Percentiles rank a stretch among this genome's conserved stretches.
Conservation (phyloP, 176 grass and related monocot species). For the Oryza rufipogon region DNA sequence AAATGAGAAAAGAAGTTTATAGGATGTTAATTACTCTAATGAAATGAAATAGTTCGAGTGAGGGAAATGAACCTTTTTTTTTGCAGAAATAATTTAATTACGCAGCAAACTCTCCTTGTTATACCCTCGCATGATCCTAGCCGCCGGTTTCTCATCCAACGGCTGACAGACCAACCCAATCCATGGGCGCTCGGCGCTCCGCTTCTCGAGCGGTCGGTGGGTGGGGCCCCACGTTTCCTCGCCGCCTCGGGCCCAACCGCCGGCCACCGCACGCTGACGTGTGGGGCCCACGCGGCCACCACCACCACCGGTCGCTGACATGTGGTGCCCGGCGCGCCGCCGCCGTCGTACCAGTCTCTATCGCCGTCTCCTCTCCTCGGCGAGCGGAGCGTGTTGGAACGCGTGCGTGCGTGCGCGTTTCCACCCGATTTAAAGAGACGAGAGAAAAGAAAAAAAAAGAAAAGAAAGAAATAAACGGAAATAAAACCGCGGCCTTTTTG, state of each 20-base stretch:
- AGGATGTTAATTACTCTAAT: too few relatives aligned
- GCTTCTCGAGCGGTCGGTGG: too few relatives aligned
- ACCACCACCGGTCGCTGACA: not conserved
- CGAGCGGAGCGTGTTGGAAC: conserved; percentile 21
- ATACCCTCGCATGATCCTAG: not conserved
- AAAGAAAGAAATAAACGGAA: not conserved
- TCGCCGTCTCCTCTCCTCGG: not conserved
- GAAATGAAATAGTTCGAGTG: too few relatives aligned
- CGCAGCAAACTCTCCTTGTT: too few relatives aligned
- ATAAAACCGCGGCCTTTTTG: not conserved
- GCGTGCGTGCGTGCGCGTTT: conserved; percentile 33
- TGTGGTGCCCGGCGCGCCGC: not conserved
- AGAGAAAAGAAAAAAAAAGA: not conserved
- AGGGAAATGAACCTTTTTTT: too few relatives aligned
- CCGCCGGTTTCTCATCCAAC: not conserved
- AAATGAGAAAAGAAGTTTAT: too few relatives aligned
- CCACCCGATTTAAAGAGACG: conserved; percentile 16
- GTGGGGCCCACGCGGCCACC: too few relatives aligned
- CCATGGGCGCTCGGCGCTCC: not conserved
- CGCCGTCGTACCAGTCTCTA: not conserved
- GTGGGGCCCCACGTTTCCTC: not conserved
- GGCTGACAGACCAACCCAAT: not conserved
- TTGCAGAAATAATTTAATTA: too few relatives aligned
- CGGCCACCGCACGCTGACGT: too few relatives aligned
- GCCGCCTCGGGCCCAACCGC: too few relatives aligned